Evolutionary conservation across 73 alveolate genomes (phyloP), one percentile per base, ranked within the genome.

Genomic region (Stentor roeselii): DNA sequence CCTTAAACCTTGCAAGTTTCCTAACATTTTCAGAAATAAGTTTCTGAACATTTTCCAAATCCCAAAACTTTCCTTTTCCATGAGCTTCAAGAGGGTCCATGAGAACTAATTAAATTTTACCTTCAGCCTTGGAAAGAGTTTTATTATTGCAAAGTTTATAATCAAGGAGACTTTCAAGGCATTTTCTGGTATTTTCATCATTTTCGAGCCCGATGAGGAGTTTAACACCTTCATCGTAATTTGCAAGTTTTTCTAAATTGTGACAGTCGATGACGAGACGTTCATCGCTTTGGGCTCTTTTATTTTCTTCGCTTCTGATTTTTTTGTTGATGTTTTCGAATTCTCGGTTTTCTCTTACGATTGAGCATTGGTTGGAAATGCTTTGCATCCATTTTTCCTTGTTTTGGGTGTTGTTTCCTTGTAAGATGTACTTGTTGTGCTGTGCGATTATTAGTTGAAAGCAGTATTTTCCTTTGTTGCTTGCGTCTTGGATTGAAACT

Each of bases 361-460:
- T 67, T 15, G 41, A 21, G 80, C 80, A 67, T 67, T 67, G 80
- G 1, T 67, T 67, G 0, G 80, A 67, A 27, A 67, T 67, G 41
- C 80, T 67, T 34, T 67, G 80, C 80, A 67, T 67, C 37, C 80
- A 67, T 2, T 67, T 67, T 67, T 67, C 41, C 34, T 67, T 67
- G 41, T 67, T 67, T 34, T 67, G 41, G 21, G 80, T 67, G 80
- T 67, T 67, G 80, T 67, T 67, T 1, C 80, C 80, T 67, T 67
- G 21, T 21, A 67, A 40, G 14, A 34, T 32, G 34, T 67, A 67
- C 41, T 21, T 32, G 2, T 67, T 67, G 2, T 67, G 80, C 37
- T 21, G 80, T 36, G 80, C 37, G 6, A 50, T 50, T 1, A 67
- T 32, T 21, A 67, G 41, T 32, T 67, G 80, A 67, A 67, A 67